Base-by-base conservation (phyloP, 306 rosid genomes). In the Trifolium fragiferum region DNA sequence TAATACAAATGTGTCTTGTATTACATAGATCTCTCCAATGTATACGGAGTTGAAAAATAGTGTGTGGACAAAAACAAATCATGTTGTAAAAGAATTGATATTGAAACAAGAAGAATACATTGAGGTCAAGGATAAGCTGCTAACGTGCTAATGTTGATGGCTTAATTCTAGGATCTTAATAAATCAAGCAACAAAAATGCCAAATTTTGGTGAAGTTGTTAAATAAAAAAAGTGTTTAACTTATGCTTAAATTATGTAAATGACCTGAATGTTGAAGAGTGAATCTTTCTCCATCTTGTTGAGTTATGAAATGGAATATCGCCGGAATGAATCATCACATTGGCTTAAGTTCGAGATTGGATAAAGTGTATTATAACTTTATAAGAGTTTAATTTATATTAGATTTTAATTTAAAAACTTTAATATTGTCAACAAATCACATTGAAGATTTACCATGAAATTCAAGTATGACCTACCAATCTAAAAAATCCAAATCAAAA, bases 21-120 rank as follows among this genome's bases (percentile, higher is more conserved):
- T 12, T 43, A 43, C 49, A 43, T 43, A 43, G 74, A 74, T 70
- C 68, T 65, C 76, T 65, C 76, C 82, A 32, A 9, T 37, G 60
- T 33, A 51, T 68, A 14, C 37, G 78, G 86, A 75, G 47, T 74
- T 74, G 66, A 63, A 79, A 62, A 54, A 43, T 57, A 66, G 43
- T 66, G 63, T 16, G 33, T 74, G 66, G 83, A 57, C 23, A 25
- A 10, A 27, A 78, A 70, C 44, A 61, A 1, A 46, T 19, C 38
- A 33, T 78, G 81, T 25, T 58, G 49, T 13, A 40, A 61, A 16
- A 27, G 27, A 27, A 15, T 27, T 59, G 77, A 41, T 27, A 15
- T 27, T 59, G 77, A 41, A 78, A 62, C 58, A 38, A 5, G 57
- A 59, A 68, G 20, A 20, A 41, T 44, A 53, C 63, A 70, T 37